Conservation (phyloP, 2,329 filamentous ascomycete species). For the Hypoxylon rubiginosum region DNA sequence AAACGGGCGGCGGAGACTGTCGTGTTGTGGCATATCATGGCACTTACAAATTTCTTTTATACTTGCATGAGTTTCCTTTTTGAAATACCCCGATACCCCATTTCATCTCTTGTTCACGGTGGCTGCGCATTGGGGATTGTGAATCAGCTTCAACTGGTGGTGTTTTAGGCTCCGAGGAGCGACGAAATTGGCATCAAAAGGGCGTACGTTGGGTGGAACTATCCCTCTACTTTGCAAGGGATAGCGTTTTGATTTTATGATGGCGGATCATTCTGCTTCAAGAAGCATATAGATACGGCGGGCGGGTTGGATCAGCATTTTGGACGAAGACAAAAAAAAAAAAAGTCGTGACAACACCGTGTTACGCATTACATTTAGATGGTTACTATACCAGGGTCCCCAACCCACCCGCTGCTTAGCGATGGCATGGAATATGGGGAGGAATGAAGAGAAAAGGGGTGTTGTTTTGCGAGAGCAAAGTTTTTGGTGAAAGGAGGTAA, state of each 20-base stretch:
- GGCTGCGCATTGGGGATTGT: slow-evolving; percentile 21
- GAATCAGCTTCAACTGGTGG: slow-evolving; percentile 25
- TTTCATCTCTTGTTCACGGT: slow-evolving; percentile 19
- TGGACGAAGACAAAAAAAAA: slow-evolving; percentile 29
- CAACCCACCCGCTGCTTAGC: slow-evolving; percentile 11
- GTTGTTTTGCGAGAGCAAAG: slow-evolving; percentile 7
- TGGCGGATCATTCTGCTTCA: slow-evolving; percentile 16
- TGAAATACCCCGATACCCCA: slow-evolving; percentile 43
- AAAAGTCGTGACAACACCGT: slow-evolving; percentile 23
- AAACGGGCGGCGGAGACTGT: slow-evolving; percentile 13
- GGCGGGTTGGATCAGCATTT: slow-evolving; percentile 29
- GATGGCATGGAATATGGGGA: slow-evolving; percentile 6
- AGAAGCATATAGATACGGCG: slow-evolving; percentile 37
- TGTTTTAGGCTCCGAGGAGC: slow-evolving; percentile 25
- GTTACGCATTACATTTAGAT: slow-evolving; percentile 32
- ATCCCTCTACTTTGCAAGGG: slow-evolving; percentile 19
- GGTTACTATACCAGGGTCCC: slow-evolving; percentile 29
- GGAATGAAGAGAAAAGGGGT: slow-evolving; percentile 8
- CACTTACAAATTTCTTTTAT: slow-evolving; percentile 20
- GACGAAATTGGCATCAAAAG: slow-evolving; percentile 41
- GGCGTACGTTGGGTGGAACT: slow-evolving; percentile 36
- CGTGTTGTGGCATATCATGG: slow-evolving; percentile 7
- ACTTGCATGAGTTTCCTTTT: slow-evolving; percentile 11
- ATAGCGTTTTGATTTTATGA: slow-evolving; percentile 17
- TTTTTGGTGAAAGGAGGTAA: slow-evolving; percentile 17